Evolutionary conservation across 805 yeast species (phyloP).

Genomic region (Sugiyamaella qingdaonensis): DNA sequence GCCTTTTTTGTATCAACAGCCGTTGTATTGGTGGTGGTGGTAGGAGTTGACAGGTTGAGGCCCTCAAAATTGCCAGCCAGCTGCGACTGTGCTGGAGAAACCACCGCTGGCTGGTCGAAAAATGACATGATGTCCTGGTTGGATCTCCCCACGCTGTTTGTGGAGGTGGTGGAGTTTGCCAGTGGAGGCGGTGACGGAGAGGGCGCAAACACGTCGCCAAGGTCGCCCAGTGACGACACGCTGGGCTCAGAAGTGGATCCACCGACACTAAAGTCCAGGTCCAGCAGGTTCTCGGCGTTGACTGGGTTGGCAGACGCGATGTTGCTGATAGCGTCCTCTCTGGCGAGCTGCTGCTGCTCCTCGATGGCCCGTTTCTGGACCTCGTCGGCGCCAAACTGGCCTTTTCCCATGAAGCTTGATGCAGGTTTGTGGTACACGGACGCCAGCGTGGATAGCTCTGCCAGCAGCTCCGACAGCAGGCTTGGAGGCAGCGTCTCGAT

Average conservation of each 20-base stretch:
- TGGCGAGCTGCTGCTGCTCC: slow-evolving; percentile 74
- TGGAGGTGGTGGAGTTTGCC: not conserved
- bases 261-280: slow-evolving; percentile 67
- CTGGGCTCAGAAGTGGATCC: slow-evolving; percentile 7
- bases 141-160: slow-evolving; percentile 8
- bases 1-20: slow-evolving; percentile 4
- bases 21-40: slow-evolving; percentile 5
- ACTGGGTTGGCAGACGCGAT: slow-evolving; percentile 40
- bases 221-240: slow-evolving; percentile 57
- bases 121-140: slow-evolving; percentile 46
- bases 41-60: slow-evolving; percentile 4
- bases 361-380: slow-evolving; percentile 53
- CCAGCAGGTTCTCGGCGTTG: slow-evolving; percentile 76
- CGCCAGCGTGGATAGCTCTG: slow-evolving; percentile 78
- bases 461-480: slow-evolving; percentile 60
- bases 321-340: slow-evolving; percentile 52
- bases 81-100: slow-evolving; percentile 12
- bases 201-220: slow-evolving; percentile 60
- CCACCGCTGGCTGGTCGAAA: slow-evolving; percentile 30
- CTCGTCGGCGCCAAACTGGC: slow-evolving; percentile 38
- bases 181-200: slow-evolving; percentile 20
- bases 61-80: slow-evolving; percentile 15
- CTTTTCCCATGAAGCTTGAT: slow-evolving; percentile 50
- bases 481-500: slow-evolving; percentile 67
- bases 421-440: slow-evolving; percentile 89